Percentiles rank a stretch among this genome's conserved stretches.
These are phyloP conservation scores for Anacardium occidentale DNA, from an alignment of 345 rosid genomes.

Conservation along the genomic window DNA sequence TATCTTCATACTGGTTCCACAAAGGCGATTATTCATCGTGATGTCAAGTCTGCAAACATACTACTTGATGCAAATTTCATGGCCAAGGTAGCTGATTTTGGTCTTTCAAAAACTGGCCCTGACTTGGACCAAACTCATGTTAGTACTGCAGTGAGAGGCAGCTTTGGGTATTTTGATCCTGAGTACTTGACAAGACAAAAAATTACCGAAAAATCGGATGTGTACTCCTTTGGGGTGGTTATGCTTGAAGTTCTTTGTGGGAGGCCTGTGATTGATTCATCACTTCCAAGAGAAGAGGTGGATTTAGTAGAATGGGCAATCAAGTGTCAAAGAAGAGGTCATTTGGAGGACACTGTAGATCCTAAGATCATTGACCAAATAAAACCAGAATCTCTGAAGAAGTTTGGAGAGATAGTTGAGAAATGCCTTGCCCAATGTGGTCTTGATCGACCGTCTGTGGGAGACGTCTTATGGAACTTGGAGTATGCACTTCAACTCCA, in stretches of 20 bases:
- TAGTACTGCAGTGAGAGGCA: slow-evolving; percentile 74
- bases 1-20: slow-evolving; percentile 74
- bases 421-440: slow-evolving; percentile 58
- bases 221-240: slow-evolving; percentile 72
- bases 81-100: slow-evolving; percentile 80
- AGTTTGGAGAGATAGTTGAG: slow-evolving; percentile 54
- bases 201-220: slow-evolving; percentile 58
- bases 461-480: slow-evolving; percentile 66
- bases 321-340: slow-evolving; percentile 37
- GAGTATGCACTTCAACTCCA: slow-evolving; percentile 58
- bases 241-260: slow-evolving; percentile 61
- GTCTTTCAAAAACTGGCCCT: slow-evolving; percentile 67
- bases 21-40: slow-evolving; percentile 62
- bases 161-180: slow-evolving; percentile 71
- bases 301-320: slow-evolving; percentile 59
- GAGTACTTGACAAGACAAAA: slow-evolving; percentile 59
- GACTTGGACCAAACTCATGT: slow-evolving; percentile 68
- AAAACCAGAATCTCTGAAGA: slow-evolving; percentile 46
- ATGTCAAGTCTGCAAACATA: slow-evolving; percentile 73
- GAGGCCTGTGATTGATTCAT: slow-evolving; percentile 58
- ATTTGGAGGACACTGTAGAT: slow-evolving; percentile 47
- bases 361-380: slow-evolving; percentile 41
- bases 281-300: slow-evolving; percentile 51
- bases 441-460: slow-evolving; percentile 57
- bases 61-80: slow-evolving; percentile 58